These are phyloP conservation scores for Iris pallida DNA, from an alignment of 116 monocot species.

Conservation along the genomic window DNA sequence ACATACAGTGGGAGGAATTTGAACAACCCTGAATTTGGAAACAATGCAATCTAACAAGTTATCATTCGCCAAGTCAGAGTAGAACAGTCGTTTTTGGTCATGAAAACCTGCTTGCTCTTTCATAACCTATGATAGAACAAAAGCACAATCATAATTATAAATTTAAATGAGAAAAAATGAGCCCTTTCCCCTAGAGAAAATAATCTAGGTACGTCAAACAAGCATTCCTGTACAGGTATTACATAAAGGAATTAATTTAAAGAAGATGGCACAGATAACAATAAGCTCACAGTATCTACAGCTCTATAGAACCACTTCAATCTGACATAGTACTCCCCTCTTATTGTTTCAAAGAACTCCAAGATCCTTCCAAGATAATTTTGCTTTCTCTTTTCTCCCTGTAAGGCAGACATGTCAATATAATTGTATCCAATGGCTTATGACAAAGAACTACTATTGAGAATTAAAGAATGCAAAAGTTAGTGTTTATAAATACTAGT, in stretches of 20 bases:
- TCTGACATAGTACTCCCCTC: conserved; percentile 51
- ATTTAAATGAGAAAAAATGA: background rate
- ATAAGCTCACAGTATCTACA: conserved; percentile 71
- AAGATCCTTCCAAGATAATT: conserved; percentile 83
- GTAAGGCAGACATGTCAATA: conserved; percentile 7
- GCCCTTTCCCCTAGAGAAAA: too few species aligned
- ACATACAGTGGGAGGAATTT: conserved; percentile 52
- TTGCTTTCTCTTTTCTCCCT: conserved; percentile 61
- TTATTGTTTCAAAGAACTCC: conserved; percentile 76
- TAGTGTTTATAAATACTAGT: too few species aligned
- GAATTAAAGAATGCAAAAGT: background rate
- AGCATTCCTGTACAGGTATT: too few species aligned
- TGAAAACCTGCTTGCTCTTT: conserved; percentile 51
- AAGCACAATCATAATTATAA: conserved; percentile 4
- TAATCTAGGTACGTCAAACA: too few species aligned
- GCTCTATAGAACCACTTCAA: conserved; percentile 88
- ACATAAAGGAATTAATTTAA: too few species aligned
- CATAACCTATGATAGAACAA: conserved; percentile 48
- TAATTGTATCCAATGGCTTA: background rate
- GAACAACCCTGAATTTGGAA: conserved; percentile 61
- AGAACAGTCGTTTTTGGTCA: conserved; percentile 72
- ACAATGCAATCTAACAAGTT: conserved; percentile 78
- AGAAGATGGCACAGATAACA: background rate
- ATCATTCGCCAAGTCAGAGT: conserved; percentile 73
- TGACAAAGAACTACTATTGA: background rate